A percentile compares a stretch with the other conserved stretches of the same genome.
These are phyloP conservation scores for Oenanthe sinensis DNA, from an alignment of 129 eudicot genomes.

Conservation along the genomic window DNA sequence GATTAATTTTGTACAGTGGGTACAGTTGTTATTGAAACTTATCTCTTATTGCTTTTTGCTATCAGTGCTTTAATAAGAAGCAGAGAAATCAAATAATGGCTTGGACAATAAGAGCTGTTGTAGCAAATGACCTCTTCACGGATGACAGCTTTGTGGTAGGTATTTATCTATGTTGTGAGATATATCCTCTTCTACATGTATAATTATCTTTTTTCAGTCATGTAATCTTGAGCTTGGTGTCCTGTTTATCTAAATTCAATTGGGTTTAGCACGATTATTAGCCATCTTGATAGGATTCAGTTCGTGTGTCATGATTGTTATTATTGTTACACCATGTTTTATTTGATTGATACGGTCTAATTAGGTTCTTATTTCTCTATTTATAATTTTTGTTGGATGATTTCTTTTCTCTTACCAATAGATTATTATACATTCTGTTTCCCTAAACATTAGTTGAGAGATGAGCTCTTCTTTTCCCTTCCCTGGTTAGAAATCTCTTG, in stretches of 20 bases:
- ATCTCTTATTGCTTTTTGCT: slow-evolving; percentile 9
- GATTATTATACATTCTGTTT: neutral
- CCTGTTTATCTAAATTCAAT: no score
- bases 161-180: neutral
- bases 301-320: no score
- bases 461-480: neutral
- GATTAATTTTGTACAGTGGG: slow-evolving; percentile 7
- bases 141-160: slow-evolving; percentile 98
- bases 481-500: neutral
- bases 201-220: no score
- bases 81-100: slow-evolving; percentile 48
- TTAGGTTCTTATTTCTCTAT: neutral
- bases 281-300: no score
- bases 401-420: neutral
- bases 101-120: slow-evolving; percentile 75
- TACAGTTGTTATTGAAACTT: neutral
- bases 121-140: slow-evolving; percentile 86
- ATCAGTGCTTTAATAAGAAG: slow-evolving; percentile 56
- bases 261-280: no score
- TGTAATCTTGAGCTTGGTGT: no score
- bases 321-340: no score
- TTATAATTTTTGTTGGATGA: neutral
- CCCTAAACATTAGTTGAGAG: neutral
- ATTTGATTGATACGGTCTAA: no score
- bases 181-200: no score